These are phyloP conservation scores for Pseudogymnoascus verrucosus DNA, from an alignment of 2,329 filamentous ascomycete species.

Conservation along the genomic window DNA sequence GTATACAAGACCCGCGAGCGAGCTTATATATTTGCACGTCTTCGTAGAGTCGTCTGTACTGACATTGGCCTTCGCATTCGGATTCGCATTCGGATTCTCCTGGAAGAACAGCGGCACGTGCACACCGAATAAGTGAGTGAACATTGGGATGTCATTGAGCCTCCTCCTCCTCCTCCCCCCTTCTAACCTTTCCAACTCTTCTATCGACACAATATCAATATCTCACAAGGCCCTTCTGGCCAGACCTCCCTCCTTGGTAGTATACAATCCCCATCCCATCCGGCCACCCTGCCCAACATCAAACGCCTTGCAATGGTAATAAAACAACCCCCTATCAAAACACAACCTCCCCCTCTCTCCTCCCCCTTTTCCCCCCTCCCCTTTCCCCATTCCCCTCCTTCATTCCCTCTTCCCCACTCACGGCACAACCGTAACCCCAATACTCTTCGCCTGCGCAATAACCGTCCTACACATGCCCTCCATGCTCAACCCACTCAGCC, in stretches of 20 bases:
- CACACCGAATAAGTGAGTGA: not conserved
- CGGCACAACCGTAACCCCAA: slow-evolving; percentile 64
- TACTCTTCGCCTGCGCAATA: slow-evolving; percentile 66
- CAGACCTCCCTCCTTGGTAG: not conserved
- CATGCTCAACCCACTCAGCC: slow-evolving; percentile 62
- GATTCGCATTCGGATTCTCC: not conserved
- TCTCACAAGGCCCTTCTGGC: not conserved
- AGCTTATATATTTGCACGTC: not conserved
- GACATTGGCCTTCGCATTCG: not conserved
- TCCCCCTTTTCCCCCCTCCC: not conserved
- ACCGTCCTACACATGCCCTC: slow-evolving; percentile 66
- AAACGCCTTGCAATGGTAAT: slow-evolving; percentile 26
- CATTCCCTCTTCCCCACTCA: too few relatives aligned
- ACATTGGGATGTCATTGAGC: not conserved
- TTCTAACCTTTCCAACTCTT: slow-evolving; percentile 1
- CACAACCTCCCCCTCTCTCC: not conserved
- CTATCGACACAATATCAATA: not conserved
- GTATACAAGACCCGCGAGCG: not conserved
- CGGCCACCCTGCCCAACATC: slow-evolving; percentile 5
- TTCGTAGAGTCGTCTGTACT: not conserved
- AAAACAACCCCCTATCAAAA: slow-evolving; percentile 4
- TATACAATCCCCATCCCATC: not conserved
- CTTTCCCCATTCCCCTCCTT: too few relatives aligned
- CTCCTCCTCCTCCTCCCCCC: not conserved
- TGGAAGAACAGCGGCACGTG: not conserved